These are phyloP conservation scores for Skeletonema grethae DNA, from an alignment of 108 stramenopile species.

Conservation along the genomic window DNA sequence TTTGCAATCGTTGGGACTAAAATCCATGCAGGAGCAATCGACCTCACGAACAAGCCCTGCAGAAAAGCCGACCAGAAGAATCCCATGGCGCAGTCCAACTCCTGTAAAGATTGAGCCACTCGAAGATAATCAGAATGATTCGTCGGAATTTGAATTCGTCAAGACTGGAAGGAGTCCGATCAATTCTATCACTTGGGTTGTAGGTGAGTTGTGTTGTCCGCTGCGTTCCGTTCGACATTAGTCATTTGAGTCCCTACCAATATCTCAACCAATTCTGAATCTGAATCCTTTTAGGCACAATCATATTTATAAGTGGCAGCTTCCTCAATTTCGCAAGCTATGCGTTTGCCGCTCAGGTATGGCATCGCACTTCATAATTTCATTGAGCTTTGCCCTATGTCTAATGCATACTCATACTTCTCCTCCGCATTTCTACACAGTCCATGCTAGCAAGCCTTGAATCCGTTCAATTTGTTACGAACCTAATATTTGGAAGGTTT, in stretches of 20 bases:
- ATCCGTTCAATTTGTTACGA: conserved; percentile 77
- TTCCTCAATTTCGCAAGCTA: conserved; percentile 73
- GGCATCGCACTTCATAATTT: too few relatives aligned
- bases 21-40: background rate
- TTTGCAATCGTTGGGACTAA: conserved; percentile 60
- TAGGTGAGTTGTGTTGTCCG: too few relatives aligned
- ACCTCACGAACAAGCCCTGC: background rate
- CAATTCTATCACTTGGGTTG: conserved; percentile 43
- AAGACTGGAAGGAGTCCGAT: conserved; percentile 25
- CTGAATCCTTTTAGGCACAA: too few relatives aligned
- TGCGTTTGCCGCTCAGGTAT: conserved; percentile 60
- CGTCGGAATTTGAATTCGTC: conserved; percentile 21
- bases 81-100: conserved; percentile 28
- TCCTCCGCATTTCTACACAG: background rate
- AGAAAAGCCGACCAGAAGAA: background rate
- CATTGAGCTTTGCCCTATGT: too few relatives aligned
- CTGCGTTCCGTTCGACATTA: too few relatives aligned
- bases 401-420: too few relatives aligned
- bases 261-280: too few relatives aligned
- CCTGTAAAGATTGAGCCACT: conserved; percentile 20
- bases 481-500: conserved; percentile 69
- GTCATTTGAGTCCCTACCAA: too few relatives aligned
- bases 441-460: conserved; percentile 72
- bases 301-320: conserved; percentile 61
- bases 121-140: background rate